Evolutionary conservation across 768 basidiomycete species (phyloP), one percentile per base, ranked within the genome.

Genomic region (Suillus ampliporus): DNA sequence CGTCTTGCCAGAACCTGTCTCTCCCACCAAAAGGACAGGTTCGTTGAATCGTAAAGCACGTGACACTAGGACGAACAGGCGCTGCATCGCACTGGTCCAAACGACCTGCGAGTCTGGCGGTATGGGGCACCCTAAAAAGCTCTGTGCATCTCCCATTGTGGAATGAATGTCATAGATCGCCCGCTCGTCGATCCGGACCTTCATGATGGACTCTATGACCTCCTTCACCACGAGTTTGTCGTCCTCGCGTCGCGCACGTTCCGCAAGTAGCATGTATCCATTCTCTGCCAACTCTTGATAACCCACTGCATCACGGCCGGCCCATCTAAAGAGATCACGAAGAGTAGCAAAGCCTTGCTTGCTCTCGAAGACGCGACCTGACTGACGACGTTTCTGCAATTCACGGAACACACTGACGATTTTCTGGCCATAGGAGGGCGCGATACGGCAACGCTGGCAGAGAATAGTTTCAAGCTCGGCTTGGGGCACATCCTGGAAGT

Each of bases 281-380:
- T 98, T 94, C 67, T 95, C 89, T 0, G 97, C 97, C 60, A 99
- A 82, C 69, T 97, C 90, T 70, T 97, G 93, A 73, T 95, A 94
- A 10, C 91, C 89, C 54, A 92, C 79, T 1, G 95, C 95, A 61
- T 93, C 92, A 61, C 97, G 82, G 5, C 89, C 90, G 8, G 95
- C 97, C 97, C 97, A 99, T 48, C 97, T 88, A 78, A 99, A 99
- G 19, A 99, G 80, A 72, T 99, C 97, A 44, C 97, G 92, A 5
- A 99, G 84, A 1, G 97, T 99, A 0, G 94, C 97, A 71, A 98
- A 99, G 1, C 95, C 91, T 54, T 97, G 92, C 76, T 96, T 98
- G 72, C 95, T 97, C 77, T 99, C 97, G 72, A 99, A 99, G 41
- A 99, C 92, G 31, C 97, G 87, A 41, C 91, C 86, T 0, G 89